These are phyloP conservation scores for Epichloe amarillans DNA, from an alignment of 2,329 filamentous ascomycete genomes.

Conservation along the genomic window DNA sequence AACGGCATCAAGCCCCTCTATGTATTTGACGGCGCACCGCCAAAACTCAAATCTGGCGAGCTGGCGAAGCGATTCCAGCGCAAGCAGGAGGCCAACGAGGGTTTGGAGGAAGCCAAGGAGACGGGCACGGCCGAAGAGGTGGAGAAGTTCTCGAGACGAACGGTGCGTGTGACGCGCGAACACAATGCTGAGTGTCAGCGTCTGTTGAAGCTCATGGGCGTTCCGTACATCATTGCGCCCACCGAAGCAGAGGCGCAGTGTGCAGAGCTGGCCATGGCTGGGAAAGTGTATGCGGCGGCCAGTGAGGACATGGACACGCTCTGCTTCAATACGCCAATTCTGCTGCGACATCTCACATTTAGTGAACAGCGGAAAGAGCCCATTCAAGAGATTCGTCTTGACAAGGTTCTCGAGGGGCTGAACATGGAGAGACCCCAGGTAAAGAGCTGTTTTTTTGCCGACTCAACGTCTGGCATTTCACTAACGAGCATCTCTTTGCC, in stretches of 20 bases:
- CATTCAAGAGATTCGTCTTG: slow-evolving; percentile 85
- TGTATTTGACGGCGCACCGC: slow-evolving; percentile 92
- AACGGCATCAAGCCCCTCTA: slow-evolving; percentile 98
- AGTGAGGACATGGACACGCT: slow-evolving; percentile 99
- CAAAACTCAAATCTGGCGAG: slow-evolving; percentile 95
- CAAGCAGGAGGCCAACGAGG: slow-evolving; percentile 82
- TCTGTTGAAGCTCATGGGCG: slow-evolving; percentile 85
- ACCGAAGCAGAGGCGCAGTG: slow-evolving; percentile 98
- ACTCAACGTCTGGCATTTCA: slow-evolving; percentile 4
- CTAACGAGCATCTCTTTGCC: background rate
- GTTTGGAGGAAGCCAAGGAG: slow-evolving; percentile 90
- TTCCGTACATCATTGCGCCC: slow-evolving; percentile 87
- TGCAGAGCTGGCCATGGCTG: slow-evolving; percentile 73
- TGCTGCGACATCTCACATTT: slow-evolving; percentile 87
- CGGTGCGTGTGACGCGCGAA: slow-evolving; percentile 87
- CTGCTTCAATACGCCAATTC: slow-evolving; percentile 84
- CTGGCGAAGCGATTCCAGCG: slow-evolving; percentile 91
- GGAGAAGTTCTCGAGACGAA: slow-evolving; percentile 90
- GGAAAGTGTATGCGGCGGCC: slow-evolving; percentile 92
- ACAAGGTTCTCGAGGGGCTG: slow-evolving; percentile 75
- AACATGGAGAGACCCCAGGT: slow-evolving; percentile 81
- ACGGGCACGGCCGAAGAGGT: slow-evolving; percentile 94
- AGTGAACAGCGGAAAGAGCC: slow-evolving; percentile 96
- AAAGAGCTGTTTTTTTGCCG: slow-evolving; percentile 10
- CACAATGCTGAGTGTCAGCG: slow-evolving; percentile 93